Evolutionary conservation across 306 rosid species (phyloP), one percentile per base, ranked within the genome.

Genomic region (Cicer chorassanicum): DNA sequence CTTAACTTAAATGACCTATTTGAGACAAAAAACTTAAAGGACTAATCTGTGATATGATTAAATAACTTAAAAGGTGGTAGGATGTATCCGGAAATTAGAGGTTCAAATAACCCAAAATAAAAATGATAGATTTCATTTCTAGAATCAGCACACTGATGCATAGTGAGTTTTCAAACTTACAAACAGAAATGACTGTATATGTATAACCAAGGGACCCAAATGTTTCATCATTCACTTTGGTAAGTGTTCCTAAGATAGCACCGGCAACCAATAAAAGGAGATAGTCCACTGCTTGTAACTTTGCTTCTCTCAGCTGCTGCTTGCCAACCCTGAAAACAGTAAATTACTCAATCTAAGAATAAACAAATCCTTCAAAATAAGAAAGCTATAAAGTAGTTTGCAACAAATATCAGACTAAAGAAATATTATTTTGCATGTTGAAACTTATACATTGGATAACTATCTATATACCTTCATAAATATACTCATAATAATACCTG

Each of bases 261-360:
- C 92, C 96, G 21, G 92, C 92, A 65, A 86, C 89, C 55, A 90
- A 82, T 66, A 90, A 76, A 82, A 90, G 87, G 70, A 90, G 81
- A 77, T 88, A 88, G 79, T 88, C 96, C 1, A 86, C 83, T 12
- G 86, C 89, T 75, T 79, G 83, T 67, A 78, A 48, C 75, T 43
- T 82, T 48, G 90, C 85, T 61, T 90, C 92, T 77, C 92, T 74
- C 41, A 90, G 70, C 18, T 83, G 81, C 75, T 90, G 96, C 89
- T 86, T 90, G 64, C 84, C 43, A 55, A 86, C 78, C 83, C 96
- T 88, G 87, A 75, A 79, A 83, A 48, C 21, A 79, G 76, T 42
- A 50, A 57, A 72, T 55, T 72, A 53, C 80, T 73, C 56, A 44
- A 79, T 62, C 69, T 71, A 51, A 69, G 73, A 63, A 71, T 21